phyloP scores from a whole-genome alignment of 2,329 filamentous ascomycete species.

The Coleophoma cylindrospora region DNA sequence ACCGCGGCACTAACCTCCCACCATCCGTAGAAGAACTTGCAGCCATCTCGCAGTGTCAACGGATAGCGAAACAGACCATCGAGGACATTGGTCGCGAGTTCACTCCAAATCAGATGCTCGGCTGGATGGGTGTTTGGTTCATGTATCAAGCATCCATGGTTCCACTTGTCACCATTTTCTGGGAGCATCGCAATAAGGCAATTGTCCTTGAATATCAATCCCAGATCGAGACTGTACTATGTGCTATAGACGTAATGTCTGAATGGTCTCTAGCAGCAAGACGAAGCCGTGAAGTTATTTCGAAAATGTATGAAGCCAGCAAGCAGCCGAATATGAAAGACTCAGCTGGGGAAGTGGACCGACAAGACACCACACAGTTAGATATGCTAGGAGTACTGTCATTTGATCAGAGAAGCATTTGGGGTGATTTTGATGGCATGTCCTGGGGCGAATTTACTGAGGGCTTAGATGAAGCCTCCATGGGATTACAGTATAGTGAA shows the following conservation, averaged over 20 bases:
- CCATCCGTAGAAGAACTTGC: conserved; percentile 56
- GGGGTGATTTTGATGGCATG: conserved; percentile 50
- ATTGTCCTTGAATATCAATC: conserved; percentile 40
- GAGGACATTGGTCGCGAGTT: conserved; percentile 68
- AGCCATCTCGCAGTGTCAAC: conserved; percentile 63
- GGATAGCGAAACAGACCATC: conserved; percentile 65
- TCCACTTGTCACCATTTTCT: conserved; percentile 69
- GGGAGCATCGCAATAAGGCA: conserved; percentile 41
- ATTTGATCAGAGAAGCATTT: conserved; percentile 48
- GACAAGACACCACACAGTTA: conserved; percentile 29
- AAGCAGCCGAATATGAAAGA: conserved; percentile 15
- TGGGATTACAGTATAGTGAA: too few species aligned
- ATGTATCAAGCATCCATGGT: conserved; percentile 78
- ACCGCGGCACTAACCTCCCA: conserved; percentile 16
- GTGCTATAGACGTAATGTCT: conserved; percentile 58
- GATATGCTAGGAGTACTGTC: conserved; percentile 44
- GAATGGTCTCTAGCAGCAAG: conserved; percentile 61
- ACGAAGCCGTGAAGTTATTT: conserved; percentile 58
- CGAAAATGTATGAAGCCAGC: conserved; percentile 56
- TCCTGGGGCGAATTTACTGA: conserved; percentile 42
- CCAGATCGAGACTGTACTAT: conserved; percentile 53
- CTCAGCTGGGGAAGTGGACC: conserved; percentile 13
- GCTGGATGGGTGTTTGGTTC: conserved; percentile 80
- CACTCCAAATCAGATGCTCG: conserved; percentile 68
- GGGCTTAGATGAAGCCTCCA: conserved; percentile 18